Percentiles rank a stretch among this genome's conserved stretches.
These are phyloP conservation scores for Porcisia hertigi DNA, from an alignment of 208 protist genomes.

Conservation along the genomic window DNA sequence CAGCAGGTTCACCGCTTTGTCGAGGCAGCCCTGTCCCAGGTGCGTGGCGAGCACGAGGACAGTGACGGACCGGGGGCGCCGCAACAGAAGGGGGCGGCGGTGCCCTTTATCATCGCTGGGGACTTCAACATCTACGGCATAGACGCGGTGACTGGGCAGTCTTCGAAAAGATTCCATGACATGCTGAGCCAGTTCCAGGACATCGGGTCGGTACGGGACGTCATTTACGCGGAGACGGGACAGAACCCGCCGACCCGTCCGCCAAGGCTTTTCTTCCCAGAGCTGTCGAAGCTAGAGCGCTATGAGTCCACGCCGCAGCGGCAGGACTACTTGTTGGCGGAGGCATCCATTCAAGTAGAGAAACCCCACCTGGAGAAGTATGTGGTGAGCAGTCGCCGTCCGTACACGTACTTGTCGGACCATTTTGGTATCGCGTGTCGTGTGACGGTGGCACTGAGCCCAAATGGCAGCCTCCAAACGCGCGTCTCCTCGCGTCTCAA, in stretches of 20 bases:
- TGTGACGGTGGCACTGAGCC: slow-evolving; percentile 29
- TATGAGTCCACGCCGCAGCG: slow-evolving; percentile 65
- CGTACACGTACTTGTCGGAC: slow-evolving; percentile 89
- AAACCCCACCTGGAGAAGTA: slow-evolving; percentile 74
- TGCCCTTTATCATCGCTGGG: slow-evolving; percentile 79
- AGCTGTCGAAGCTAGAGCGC: slow-evolving; percentile 74
- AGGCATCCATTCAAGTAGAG: slow-evolving; percentile 35
- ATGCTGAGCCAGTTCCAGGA: slow-evolving; percentile 66
- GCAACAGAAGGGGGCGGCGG: slow-evolving; percentile 6
- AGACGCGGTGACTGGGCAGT: slow-evolving; percentile 38
- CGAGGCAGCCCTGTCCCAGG: slow-evolving; percentile 61
- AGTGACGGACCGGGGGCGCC: background rate
- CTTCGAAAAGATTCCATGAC: slow-evolving; percentile 60
- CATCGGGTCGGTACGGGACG: slow-evolving; percentile 63
- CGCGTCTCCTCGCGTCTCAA: slow-evolving; percentile 35
- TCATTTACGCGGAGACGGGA: slow-evolving; percentile 55
- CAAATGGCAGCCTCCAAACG: background rate
- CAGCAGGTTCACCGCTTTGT: slow-evolving; percentile 73
- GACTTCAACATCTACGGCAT: slow-evolving; percentile 89
- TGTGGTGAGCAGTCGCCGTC: slow-evolving; percentile 66
- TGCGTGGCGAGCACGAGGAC: slow-evolving; percentile 28
- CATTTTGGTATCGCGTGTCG: slow-evolving; percentile 78
- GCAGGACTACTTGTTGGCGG: slow-evolving; percentile 89
- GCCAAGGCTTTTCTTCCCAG: slow-evolving; percentile 78
- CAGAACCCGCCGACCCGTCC: slow-evolving; percentile 74